Base-by-base conservation (phyloP, 306 rosid genomes). In the Lablab purpureus region DNA sequence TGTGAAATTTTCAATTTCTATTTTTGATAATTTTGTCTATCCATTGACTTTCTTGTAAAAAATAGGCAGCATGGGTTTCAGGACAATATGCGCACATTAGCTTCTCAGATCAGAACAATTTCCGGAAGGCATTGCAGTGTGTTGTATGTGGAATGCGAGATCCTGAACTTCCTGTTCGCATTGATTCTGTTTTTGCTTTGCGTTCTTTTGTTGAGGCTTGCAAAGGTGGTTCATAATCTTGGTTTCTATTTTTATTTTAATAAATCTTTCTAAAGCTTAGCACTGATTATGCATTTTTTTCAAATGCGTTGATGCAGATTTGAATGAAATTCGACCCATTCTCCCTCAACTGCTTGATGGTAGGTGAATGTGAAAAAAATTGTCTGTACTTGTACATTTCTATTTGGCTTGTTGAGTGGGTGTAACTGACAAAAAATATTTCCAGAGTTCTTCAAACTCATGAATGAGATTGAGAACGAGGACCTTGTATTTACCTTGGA, bases 391-490 rank as follows among this genome's bases (percentile, higher is more conserved):
- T 14, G 21, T 77, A 15, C 19, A 19, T 71, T 41, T 49, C 55
- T 81, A 46, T 37, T 79, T 52, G 49, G 63, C 54, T 84, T 77
- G 50, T 59, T 75, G 22, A 82, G 73, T 41, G 36, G 69, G 30
- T 37, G 41, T 72, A 32, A 73, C 76, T 36, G 43, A 56, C 60
- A 5, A 5, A 36, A 69, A 27, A 28, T 81, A 52, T 78, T n/a
- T 83, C 12, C 91, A 94, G 98, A 94, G 76, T 92, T 94, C 74
- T 94, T 91, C 85, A 94, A 94, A 85, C 98, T 94, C 78, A 92
- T 94, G 97, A 86, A 94, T 81, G 98, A 94, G 87, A 90, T 94
- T 85, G 97, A 94, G 90, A 94, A 94, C 77, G 98, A 94, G 84
- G 98, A 94, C 81, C 97, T 94, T 58, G 98, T 94, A 46, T 94